Percentiles rank a stretch among this genome's conserved stretches.
phyloP scores from a whole-genome alignment of 129 eudicot genomes.

The Centella asiatica region DNA sequence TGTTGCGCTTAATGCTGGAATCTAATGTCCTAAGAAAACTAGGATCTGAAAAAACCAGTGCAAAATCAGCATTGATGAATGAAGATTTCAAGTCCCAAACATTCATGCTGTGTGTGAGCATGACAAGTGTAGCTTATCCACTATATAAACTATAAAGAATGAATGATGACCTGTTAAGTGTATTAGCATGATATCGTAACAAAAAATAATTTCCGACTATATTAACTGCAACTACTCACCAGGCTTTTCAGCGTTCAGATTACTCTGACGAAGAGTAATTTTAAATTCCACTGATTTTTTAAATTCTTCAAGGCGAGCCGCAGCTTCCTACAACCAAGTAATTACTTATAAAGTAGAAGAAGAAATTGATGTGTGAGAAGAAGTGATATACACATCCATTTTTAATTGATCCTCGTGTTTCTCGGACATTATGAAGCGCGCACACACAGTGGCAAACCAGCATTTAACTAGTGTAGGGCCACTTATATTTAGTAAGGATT shows the following conservation, averaged over 20 bases:
- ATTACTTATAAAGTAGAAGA: background rate
- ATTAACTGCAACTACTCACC: conserved; percentile 46
- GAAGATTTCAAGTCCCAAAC: background rate
- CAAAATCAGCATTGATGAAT: background rate
- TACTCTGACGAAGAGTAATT: conserved; percentile 68
- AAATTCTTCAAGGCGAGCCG: conserved; percentile 74
- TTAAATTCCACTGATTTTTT: conserved; percentile 72
- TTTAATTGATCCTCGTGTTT: too few relatives aligned
- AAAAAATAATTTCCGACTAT: background rate
- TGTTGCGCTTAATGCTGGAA: conserved; percentile 95
- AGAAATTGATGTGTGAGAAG: too few relatives aligned
- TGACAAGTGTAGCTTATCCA: background rate
- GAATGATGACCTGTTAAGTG: too few relatives aligned
- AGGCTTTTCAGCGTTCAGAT: conserved; percentile 79
- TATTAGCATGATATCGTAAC: too few relatives aligned
- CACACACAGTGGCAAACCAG: too few relatives aligned
- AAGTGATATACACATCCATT: too few relatives aligned
- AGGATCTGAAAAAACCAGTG: conserved; percentile 42
- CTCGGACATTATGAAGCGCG: too few relatives aligned
- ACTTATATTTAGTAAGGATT: too few relatives aligned
- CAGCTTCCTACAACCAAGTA: conserved; percentile 55
- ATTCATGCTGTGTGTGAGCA: background rate
- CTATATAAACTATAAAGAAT: background rate
- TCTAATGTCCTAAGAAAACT: conserved; percentile 74
- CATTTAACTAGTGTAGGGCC: too few relatives aligned